Evolutionary conservation across 2,329 filamentous ascomycete genomes (phyloP).

Genomic region (Fusarium papillatum): DNA sequence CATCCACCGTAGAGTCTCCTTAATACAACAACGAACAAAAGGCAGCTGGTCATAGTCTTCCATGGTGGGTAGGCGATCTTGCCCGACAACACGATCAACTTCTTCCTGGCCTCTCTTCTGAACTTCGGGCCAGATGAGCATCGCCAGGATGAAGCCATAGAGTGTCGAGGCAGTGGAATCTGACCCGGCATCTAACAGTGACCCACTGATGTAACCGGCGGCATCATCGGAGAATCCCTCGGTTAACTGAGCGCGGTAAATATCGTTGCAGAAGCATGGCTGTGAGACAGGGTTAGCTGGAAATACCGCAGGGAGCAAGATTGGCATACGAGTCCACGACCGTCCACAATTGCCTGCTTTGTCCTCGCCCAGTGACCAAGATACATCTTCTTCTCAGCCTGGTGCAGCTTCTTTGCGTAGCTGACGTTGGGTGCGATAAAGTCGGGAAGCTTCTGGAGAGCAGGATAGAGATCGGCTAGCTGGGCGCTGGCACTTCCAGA

Average conservation of each 20-base stretch:
- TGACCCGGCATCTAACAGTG: constrained; percentile 46
- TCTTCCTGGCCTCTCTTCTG: neutral
- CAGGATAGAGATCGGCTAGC: neutral
- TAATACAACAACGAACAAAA: neutral
- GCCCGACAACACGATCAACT: neutral
- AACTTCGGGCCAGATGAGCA: constrained; percentile 48
- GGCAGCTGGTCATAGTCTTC: neutral
- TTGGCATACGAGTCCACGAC: neutral
- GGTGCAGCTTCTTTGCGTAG: neutral
- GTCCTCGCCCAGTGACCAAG: neutral
- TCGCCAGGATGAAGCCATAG: constrained; percentile 57
- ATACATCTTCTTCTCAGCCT: neutral
- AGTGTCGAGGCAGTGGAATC: constrained; percentile 48
- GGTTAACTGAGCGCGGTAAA: constrained; percentile 22
- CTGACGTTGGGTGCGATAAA: neutral
- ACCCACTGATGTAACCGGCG: constrained; percentile 36
- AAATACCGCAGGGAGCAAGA: fast-evolving
- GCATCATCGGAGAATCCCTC: constrained; percentile 36
- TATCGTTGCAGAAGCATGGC: constrained; percentile 39
- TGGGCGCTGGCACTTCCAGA: neutral
- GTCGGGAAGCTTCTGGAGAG: neutral
- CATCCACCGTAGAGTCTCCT: neutral
- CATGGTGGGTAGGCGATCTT: neutral
- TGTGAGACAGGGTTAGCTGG: neutral
- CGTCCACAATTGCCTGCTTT: neutral